Conservation (phyloP, 2,329 filamentous ascomycete species). For the Aureobasidium sp. region DNA sequence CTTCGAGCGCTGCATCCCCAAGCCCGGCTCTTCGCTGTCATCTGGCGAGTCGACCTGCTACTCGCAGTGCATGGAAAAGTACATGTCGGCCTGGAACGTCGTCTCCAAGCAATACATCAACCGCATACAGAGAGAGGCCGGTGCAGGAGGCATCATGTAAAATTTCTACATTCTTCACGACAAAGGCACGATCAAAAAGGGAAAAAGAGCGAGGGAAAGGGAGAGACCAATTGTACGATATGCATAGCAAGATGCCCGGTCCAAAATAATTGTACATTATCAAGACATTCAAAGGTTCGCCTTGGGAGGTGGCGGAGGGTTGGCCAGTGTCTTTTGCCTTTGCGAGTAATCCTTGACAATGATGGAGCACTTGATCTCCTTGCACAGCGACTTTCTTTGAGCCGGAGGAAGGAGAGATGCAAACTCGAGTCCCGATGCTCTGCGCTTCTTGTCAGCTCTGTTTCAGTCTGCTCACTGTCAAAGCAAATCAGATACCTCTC, state of each 20-base stretch:
- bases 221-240: slow-evolving; percentile 11
- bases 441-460: neutral
- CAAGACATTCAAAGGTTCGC: neutral
- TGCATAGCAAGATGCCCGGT: neutral
- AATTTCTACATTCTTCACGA: neutral
- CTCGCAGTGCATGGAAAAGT: slow-evolving; percentile 49
- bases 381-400: slow-evolving; percentile 72
- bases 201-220: neutral
- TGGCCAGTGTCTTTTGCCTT: slow-evolving; percentile 43
- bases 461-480: neutral
- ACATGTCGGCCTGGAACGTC: slow-evolving; percentile 48
- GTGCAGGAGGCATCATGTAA: slow-evolving; percentile 13
- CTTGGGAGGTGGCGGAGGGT: slow-evolving; percentile 22
- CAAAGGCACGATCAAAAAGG: neutral
- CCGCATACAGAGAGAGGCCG: slow-evolving; percentile 36
- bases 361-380: slow-evolving; percentile 77
- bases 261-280: slow-evolving; percentile 11
- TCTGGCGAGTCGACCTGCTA: slow-evolving; percentile 45
- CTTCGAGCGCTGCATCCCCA: slow-evolving; percentile 49
- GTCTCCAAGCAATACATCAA: slow-evolving; percentile 44
- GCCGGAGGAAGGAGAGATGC: slow-evolving; percentile 67
- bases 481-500: slow-evolving; percentile 46
- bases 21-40: slow-evolving; percentile 44
- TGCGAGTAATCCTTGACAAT: slow-evolving; percentile 73
- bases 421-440: slow-evolving; percentile 88